Base-by-base conservation (phyloP, 805 yeast species). In the Wickerhamomyces tratensis region DNA sequence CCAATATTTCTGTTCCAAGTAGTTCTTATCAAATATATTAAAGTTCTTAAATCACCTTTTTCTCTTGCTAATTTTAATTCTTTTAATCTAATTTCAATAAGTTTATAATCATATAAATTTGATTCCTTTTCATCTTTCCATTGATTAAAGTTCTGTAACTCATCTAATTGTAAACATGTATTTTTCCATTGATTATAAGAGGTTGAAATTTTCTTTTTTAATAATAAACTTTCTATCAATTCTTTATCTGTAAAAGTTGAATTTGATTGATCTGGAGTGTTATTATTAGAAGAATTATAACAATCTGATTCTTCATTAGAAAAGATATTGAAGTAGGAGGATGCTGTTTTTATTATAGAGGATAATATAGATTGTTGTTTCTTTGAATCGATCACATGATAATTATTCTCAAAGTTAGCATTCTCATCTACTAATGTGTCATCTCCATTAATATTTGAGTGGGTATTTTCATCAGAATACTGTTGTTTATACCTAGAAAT, bases 1-100 rank as follows among this genome's bases (percentile, higher is more conserved):
- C 95, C 98, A 41, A 87, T 61, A 54, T 88, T 86, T 48, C 98
- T 68, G 3, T 76, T 73, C 85, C 96, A 84, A 25, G 84, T 77
- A 0, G 96, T 91, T 45, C 98, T 63, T 4, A 93, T 78, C 12
- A 86, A 64, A 52, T 85, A 87, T 12, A 91, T 60, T 33, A 91
- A 61, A 37, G 72, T 68, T 43, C 75, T 66, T 50, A 74, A 74
- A 54, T 93, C 85, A 27, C 74, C 69, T 13, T 63, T 54, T 14
- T 58, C 36, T 33, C 97, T 68, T 0, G 89, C 86, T 3, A 59
- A 57, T 37, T 73, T 64, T 68, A 93, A 64, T 43, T 80, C 81
- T 5, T 53, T 48, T 38, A 86, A 63, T 44, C 78, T 64, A 9
- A 60, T 59, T 45, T 64, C 62, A 2, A 93, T 73, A 38, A 83